Conservation (phyloP, 2,329 filamentous ascomycete genomes). For the Helotiales sp. region DNA sequence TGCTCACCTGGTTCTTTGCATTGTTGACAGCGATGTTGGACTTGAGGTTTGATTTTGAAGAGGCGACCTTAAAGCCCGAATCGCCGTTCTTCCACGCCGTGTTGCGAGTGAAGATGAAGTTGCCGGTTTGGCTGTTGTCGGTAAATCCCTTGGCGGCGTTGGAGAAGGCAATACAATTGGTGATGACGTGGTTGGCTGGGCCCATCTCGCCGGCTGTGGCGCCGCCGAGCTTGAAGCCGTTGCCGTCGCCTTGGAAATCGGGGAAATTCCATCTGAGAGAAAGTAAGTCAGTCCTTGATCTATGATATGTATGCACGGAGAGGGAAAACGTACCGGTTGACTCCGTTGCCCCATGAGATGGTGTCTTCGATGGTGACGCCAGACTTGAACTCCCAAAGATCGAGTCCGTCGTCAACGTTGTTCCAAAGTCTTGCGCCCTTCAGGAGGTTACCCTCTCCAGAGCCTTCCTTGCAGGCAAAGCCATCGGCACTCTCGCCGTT, state of each 20-base stretch:
- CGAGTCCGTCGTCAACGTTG: conserved; percentile 56
- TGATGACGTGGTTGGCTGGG: conserved; percentile 50
- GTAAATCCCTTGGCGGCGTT: conserved; percentile 53
- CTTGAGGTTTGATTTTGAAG: conserved; percentile 44
- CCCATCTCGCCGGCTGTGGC: conserved; percentile 43
- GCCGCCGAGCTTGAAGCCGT: conserved; percentile 54
- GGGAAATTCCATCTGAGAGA: conserved; percentile 48
- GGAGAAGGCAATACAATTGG: conserved; percentile 51
- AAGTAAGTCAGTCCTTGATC: not conserved
- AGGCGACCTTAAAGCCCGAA: conserved; percentile 48
- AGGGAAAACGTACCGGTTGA: conserved; percentile 41
- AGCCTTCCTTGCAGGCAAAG: conserved; percentile 54
- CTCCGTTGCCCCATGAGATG: conserved; percentile 53
- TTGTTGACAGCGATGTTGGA: conserved; percentile 49
- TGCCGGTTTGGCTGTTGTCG: conserved; percentile 52
- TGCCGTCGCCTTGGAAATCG: conserved; percentile 52
- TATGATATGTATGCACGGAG: not conserved
- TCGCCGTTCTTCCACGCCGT: conserved; percentile 54
- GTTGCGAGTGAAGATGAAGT: conserved; percentile 48
- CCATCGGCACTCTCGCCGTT: conserved; percentile 58
- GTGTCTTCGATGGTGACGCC: conserved; percentile 51
- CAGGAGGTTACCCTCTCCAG: conserved; percentile 52
- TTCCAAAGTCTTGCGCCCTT: conserved; percentile 54
- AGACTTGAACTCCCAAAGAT: conserved; percentile 51
- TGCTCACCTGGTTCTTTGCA: conserved; percentile 37